phyloP scores from a whole-genome alignment of 148 eudicot genomes.

The Chenopodium suecicum region DNA sequence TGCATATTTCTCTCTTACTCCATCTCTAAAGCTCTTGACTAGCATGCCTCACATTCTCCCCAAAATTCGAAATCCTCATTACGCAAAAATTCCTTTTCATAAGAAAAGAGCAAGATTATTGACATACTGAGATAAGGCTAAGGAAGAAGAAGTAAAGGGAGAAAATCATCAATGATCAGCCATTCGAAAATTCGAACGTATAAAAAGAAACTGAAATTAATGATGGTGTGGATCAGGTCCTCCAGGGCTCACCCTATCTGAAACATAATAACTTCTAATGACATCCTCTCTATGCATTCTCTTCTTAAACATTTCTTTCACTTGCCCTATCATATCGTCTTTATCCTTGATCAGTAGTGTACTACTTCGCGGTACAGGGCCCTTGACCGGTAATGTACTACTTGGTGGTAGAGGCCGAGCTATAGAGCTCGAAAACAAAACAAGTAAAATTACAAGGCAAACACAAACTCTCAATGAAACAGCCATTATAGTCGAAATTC shows the following conservation, averaged over 20 bases:
- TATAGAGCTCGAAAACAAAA: conserved; percentile 16
- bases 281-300: conserved; percentile 27
- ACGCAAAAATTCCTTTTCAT: background rate
- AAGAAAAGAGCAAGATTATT: background rate
- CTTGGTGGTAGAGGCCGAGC: conserved; percentile 12
- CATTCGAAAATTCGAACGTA: background rate
- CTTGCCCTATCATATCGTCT: conserved; percentile 31
- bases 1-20: background rate
- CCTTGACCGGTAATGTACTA: no score
- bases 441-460: conserved; percentile 28
- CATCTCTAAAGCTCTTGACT: background rate
- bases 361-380: conserved; percentile 14
- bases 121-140: background rate
- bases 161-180: background rate
- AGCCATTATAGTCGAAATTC: conserved; percentile 12
- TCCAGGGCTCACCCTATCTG: conserved; percentile 41
- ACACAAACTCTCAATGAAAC: conserved; percentile 30
- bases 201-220: conserved; percentile 9
- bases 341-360: conserved; percentile 11
- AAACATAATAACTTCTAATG: conserved; percentile 12
- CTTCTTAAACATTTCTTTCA: conserved; percentile 34
- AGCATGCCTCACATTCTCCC: background rate
- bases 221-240: conserved; percentile 63
- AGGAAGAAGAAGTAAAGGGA: background rate
- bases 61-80: background rate